phyloP scores from a whole-genome alignment of 2,329 filamentous ascomycete genomes.

The Emericellopsis cladophorae region DNA sequence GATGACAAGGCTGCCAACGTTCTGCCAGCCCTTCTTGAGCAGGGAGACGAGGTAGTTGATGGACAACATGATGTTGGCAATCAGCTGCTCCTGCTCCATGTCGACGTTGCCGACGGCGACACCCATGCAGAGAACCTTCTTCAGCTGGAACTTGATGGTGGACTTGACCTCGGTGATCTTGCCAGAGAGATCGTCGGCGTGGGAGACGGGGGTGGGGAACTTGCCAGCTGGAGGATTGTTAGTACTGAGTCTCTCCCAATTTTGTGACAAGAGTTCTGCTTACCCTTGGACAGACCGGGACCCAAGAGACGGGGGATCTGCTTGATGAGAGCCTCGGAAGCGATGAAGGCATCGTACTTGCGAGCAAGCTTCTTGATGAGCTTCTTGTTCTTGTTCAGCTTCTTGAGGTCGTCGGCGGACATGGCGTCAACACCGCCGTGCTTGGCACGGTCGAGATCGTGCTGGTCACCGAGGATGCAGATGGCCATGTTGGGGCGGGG shows the following conservation, averaged over 20 bases:
- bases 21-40: conserved; percentile 99
- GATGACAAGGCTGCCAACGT: conserved; percentile 98
- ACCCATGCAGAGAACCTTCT: conserved; percentile 99
- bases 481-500: conserved; percentile 85
- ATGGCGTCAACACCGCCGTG: conserved; percentile 97
- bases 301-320: conserved; percentile 99
- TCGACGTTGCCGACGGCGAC: conserved; percentile 97
- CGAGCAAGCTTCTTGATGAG: conserved; percentile 99
- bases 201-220: conserved; percentile 97
- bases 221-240: conserved; percentile 62
- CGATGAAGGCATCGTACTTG: conserved; percentile 99
- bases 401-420: conserved; percentile 98
- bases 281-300: conserved; percentile 94
- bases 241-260: not conserved
- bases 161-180: conserved; percentile 99
- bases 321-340: conserved; percentile 97
- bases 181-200: conserved; percentile 82
- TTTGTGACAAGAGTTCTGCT: conserved; percentile 25
- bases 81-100: conserved; percentile 91
- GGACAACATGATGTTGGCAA: conserved; percentile 98
- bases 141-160: conserved; percentile 99
- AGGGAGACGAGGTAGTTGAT: conserved; percentile 99
- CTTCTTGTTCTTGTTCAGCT: conserved; percentile 99
- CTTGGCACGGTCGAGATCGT: conserved; percentile 99
- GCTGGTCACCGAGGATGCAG: conserved; percentile 66